Percentiles rank a stretch among this genome's conserved stretches.
These are phyloP conservation scores for Hibiscus tridactylites DNA, from an alignment of 345 rosid species.

Conservation along the genomic window DNA sequence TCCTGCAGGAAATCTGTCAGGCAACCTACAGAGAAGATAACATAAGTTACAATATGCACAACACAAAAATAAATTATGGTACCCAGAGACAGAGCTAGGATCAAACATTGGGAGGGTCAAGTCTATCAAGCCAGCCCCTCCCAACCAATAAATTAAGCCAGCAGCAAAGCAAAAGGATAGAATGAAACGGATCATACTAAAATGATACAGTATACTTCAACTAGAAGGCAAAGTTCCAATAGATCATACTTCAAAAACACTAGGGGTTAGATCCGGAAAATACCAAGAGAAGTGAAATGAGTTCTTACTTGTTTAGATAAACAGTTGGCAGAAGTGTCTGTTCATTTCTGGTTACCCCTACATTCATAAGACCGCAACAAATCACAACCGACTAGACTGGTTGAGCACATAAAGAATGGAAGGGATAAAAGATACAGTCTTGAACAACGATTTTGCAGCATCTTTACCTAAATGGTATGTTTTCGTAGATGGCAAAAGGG, in stretches of 20 bases:
- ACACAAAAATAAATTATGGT: background rate
- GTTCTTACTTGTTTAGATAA: slow-evolving; percentile 78
- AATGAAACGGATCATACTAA: background rate
- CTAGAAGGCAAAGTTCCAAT: background rate
- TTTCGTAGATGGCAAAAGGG: slow-evolving; percentile 75
- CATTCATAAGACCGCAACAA: slow-evolving; percentile 5
- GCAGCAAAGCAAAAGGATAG: background rate
- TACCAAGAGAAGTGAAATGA: background rate
- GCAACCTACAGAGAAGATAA: slow-evolving; percentile 47
- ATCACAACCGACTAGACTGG: slow-evolving; percentile 14
- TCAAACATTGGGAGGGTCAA: too few species aligned
- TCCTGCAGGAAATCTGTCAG: slow-evolving; percentile 54
- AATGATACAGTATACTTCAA: background rate
- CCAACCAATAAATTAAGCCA: background rate
- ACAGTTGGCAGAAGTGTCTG: slow-evolving; percentile 76
- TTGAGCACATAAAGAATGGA: background rate
- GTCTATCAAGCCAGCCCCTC: too few species aligned
- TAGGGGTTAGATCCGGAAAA: background rate
- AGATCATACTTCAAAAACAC: background rate
- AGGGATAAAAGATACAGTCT: background rate
- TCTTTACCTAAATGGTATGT: slow-evolving; percentile 73
- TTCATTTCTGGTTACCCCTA: slow-evolving; percentile 75
- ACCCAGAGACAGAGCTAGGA: too few species aligned
- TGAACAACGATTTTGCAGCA: background rate
- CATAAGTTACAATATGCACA: background rate